Evolutionary conservation across 805 yeast species (phyloP).

Genomic region (Metschnikowia aberdeeniae): DNA sequence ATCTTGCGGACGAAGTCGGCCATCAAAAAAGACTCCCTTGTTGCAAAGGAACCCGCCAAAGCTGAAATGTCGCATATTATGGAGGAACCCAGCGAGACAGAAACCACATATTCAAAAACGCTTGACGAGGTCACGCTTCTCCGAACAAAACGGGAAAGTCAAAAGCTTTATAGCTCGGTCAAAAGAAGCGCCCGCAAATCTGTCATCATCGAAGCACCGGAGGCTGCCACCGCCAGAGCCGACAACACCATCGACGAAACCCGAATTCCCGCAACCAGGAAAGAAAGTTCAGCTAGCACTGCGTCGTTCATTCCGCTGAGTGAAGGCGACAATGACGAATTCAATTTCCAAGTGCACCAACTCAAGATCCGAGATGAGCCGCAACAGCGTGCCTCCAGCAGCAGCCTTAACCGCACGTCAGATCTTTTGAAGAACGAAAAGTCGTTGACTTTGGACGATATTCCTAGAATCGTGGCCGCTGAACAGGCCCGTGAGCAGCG

Average conservation of each 20-base stretch:
- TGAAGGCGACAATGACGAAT: conserved; percentile 25
- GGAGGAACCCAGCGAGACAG: conserved; percentile 21
- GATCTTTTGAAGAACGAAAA: conserved; percentile 74
- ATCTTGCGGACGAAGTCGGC: conserved; percentile 66
- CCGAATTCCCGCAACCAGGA: conserved; percentile 13
- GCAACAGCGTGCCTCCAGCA: conserved; percentile 26
- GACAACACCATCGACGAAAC: conserved; percentile 24
- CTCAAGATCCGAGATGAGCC: conserved; percentile 37
- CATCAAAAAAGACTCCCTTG: conserved; percentile 33
- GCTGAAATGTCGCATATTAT: conserved; percentile 13
- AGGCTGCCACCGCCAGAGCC: conserved; percentile 37
- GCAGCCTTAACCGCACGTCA: conserved; percentile 56
- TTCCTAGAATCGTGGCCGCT: conserved; percentile 94
- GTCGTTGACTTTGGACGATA: conserved; percentile 88
- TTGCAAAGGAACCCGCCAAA: conserved; percentile 7
- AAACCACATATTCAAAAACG: conserved; percentile 62
- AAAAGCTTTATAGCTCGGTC: conserved; percentile 49
- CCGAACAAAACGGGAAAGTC: conserved; percentile 68
- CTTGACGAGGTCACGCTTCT: conserved; percentile 72
- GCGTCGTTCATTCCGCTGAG: conserved; percentile 24
- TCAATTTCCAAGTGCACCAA: conserved; percentile 23
- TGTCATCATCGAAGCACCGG: conserved; percentile 59
- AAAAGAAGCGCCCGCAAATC: conserved; percentile 65
- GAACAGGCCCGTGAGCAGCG: conserved; percentile 92
- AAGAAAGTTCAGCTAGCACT: conserved; percentile 24